These are phyloP conservation scores for Fusarium setosum DNA, from an alignment of 2,329 filamentous ascomycete species.

Conservation along the genomic window DNA sequence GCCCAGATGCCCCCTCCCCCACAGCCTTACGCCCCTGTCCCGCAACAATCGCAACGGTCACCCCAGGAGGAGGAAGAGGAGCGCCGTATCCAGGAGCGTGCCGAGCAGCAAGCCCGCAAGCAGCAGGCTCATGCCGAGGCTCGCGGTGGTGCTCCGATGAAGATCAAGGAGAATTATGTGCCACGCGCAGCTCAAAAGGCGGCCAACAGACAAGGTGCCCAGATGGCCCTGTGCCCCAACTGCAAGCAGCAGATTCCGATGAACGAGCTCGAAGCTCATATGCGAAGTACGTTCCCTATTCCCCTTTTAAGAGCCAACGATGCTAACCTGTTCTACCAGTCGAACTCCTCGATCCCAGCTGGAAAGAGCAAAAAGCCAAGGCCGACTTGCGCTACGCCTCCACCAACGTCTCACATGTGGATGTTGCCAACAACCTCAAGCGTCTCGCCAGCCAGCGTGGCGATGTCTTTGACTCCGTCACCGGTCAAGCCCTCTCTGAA, in stretches of 20 bases:
- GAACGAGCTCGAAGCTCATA: slow-evolving; percentile 89
- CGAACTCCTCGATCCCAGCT: slow-evolving; percentile 90
- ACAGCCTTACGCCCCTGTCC: slow-evolving; percentile 41
- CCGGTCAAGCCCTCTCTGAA: slow-evolving; percentile 75
- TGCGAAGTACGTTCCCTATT: slow-evolving; percentile 73
- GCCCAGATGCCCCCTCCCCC: slow-evolving; percentile 54
- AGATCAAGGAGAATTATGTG: slow-evolving; percentile 93
- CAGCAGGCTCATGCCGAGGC: slow-evolving; percentile 85
- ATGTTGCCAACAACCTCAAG: slow-evolving; percentile 95
- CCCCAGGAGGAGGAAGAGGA: slow-evolving; percentile 72
- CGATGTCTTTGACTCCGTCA: slow-evolving; percentile 84
- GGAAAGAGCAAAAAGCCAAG: slow-evolving; percentile 96
- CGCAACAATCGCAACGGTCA: slow-evolving; percentile 48
- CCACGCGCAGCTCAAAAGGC: slow-evolving; percentile 82
- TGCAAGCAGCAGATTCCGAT: slow-evolving; percentile 91
- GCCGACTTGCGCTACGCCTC: slow-evolving; percentile 85
- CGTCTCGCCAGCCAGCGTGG: slow-evolving; percentile 89
- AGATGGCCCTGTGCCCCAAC: slow-evolving; percentile 87
- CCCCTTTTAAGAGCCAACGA: not conserved
- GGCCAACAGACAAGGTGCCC: slow-evolving; percentile 71
- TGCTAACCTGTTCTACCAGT: slow-evolving; percentile 67
- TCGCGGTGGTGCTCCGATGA: slow-evolving; percentile 78
- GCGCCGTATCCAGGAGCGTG: slow-evolving; percentile 71
- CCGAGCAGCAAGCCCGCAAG: slow-evolving; percentile 70
- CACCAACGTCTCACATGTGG: slow-evolving; percentile 85